Percentiles rank a stretch among this genome's conserved stretches.
Conservation (phyloP, 495 filamentous ascomycete species). For the Beverwykella pulmonaria region DNA sequence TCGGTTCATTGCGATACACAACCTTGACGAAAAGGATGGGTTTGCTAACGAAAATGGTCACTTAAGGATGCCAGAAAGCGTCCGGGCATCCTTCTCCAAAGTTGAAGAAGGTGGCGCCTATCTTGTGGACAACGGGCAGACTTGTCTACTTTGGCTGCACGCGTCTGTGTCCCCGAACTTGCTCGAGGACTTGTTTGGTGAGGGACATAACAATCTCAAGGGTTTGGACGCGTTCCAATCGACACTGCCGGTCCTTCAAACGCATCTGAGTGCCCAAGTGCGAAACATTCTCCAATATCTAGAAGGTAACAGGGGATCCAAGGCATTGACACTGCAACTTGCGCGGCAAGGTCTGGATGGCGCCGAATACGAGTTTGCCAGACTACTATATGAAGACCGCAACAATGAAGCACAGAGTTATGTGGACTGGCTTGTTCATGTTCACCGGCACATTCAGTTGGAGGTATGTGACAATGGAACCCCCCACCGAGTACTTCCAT, state of each 20-base stretch:
- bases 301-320: constrained; percentile 76
- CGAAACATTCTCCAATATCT: constrained; percentile 91
- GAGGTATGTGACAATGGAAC: constrained; percentile 61
- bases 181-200: constrained; percentile 86
- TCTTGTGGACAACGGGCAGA: constrained; percentile 94
- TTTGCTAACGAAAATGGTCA: constrained; percentile 89
- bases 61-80: constrained; percentile 58
- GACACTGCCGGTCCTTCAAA: constrained; percentile 73
- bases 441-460: constrained; percentile 88
- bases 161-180: constrained; percentile 74
- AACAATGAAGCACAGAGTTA: constrained; percentile 98
- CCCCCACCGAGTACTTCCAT: not conserved
- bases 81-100: constrained; percentile 87
- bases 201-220: constrained; percentile 69
- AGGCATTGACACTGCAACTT: constrained; percentile 85
- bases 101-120: constrained; percentile 97
- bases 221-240: constrained; percentile 76
- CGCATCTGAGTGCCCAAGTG: constrained; percentile 92
- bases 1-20: constrained; percentile 88
- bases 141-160: constrained; percentile 89
- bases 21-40: constrained; percentile 69
- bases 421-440: constrained; percentile 96
- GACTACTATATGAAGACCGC: constrained; percentile 86
- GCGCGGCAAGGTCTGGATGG: constrained; percentile 93
- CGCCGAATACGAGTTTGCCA: constrained; percentile 94